Evolutionary conservation across 2,329 filamentous ascomycete species (phyloP).

Genomic region (Botrytis cinerea): DNA sequence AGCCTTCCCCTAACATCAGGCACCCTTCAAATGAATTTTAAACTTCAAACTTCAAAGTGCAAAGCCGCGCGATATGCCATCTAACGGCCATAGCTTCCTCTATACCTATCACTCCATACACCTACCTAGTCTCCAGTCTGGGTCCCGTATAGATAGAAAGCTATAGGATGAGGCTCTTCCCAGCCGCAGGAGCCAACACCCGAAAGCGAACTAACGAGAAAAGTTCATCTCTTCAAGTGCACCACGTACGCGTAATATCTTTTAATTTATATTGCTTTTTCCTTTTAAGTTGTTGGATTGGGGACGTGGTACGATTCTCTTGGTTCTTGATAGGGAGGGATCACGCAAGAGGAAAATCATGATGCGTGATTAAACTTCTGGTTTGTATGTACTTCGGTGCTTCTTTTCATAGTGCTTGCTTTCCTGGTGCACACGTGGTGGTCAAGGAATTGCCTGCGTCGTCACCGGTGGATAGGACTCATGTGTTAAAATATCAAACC

Average conservation of each 20-base stretch:
- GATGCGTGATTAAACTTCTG: neutral
- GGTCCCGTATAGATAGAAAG: neutral
- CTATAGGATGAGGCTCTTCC: neutral
- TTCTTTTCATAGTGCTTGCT: neutral
- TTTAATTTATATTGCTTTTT: neutral
- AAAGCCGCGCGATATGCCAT: neutral
- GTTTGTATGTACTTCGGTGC: neutral
- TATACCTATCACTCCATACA: neutral
- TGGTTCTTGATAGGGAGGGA: neutral
- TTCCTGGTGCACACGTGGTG: slow-evolving; percentile 1
- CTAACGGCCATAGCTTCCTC: neutral
- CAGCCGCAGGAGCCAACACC: neutral
- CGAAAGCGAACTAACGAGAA: neutral
- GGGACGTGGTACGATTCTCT: neutral
- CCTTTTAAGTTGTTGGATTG: neutral
- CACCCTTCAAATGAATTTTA: neutral
- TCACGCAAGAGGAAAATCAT: neutral
- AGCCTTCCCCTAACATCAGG: neutral
- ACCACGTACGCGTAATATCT: neutral
- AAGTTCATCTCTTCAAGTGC: neutral
- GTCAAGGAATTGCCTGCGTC: neutral
- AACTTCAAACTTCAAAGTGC: neutral
- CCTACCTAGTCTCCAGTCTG: neutral
- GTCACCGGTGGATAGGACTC: neutral
- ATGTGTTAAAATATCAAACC: slow-evolving; percentile 1